phyloP scores from a whole-genome alignment of 306 rosid species.

The Leucaena leucocephala region DNA sequence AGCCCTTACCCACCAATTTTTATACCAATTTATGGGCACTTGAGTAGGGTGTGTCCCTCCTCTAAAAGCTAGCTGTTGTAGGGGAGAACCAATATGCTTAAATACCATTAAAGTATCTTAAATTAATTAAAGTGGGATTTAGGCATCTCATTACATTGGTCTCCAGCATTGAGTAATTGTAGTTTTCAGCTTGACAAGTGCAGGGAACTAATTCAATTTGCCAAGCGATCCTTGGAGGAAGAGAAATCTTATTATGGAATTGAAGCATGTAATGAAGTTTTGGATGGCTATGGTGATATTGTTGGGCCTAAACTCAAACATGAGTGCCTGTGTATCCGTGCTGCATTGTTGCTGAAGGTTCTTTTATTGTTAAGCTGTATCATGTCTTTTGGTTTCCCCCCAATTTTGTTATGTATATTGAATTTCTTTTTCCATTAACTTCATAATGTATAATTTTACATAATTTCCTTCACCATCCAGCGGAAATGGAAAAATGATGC shows the following conservation, averaged over 20 bases:
- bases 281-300: constrained; percentile 61
- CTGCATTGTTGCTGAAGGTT: constrained; percentile 86
- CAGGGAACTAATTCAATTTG: constrained; percentile 69
- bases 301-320: constrained; percentile 58
- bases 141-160: neutral
- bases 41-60: neutral
- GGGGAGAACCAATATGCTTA: neutral
- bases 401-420: neutral
- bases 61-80: neutral
- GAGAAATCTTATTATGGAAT: constrained; percentile 63
- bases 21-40: neutral
- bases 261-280: constrained; percentile 89
- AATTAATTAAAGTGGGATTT: neutral
- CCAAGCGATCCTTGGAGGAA: constrained; percentile 61
- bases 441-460: constrained; percentile 26
- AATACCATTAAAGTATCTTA: neutral
- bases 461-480: constrained; percentile 47
- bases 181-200: constrained; percentile 75
- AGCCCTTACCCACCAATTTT: neutral
- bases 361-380: constrained; percentile 32
- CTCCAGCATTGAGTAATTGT: constrained; percentile 34
- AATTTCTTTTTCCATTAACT: constrained; percentile 1
- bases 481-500: constrained; percentile 98
- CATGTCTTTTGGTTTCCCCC: constrained; percentile 9
- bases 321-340: constrained; percentile 76